These are phyloP conservation scores for Penicillium robsamsonii DNA, from an alignment of 495 filamentous ascomycete genomes.

Conservation along the genomic window DNA sequence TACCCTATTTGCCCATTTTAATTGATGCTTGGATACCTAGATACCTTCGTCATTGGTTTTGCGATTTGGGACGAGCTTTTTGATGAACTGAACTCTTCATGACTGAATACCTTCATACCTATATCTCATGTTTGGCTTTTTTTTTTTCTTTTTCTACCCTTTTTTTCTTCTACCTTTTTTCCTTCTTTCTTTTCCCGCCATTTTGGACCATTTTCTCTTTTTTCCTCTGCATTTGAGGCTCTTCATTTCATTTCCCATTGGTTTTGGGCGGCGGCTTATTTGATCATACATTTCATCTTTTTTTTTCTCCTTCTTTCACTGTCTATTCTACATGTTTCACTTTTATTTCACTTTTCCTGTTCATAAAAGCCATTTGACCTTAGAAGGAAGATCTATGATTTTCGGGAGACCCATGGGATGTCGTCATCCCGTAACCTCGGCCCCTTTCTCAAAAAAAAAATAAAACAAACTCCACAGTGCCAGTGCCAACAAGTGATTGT, in stretches of 20 bases:
- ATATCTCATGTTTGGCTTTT: slow-evolving; percentile 20
- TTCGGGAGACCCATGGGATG: slow-evolving; percentile 9
- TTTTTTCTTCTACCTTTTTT: not conserved
- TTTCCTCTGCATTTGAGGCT: slow-evolving; percentile 12
- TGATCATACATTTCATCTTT: slow-evolving; percentile 4
- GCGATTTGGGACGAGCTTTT: slow-evolving; percentile 8
- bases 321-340: not conserved
- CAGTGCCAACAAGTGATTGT: not conserved
- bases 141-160: not conserved
- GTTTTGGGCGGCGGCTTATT: not conserved
- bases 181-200: not conserved
- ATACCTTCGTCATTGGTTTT: slow-evolving; percentile 21
- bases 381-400: slow-evolving; percentile 2
- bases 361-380: not conserved
- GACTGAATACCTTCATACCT: slow-evolving; percentile 25
- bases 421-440: slow-evolving; percentile 24
- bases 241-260: not conserved
- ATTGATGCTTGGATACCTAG: slow-evolving; percentile 38
- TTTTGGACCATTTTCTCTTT: slow-evolving; percentile 1
- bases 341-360: not conserved
- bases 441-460: not conserved
- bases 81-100: slow-evolving; percentile 40
- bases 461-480: not conserved
- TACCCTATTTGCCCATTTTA: slow-evolving; percentile 29
- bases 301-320: slow-evolving; percentile 2